Percentiles rank a stretch among this genome's conserved stretches.
Conservation (phyloP, 768 basidiomycete species). For the Gymnopilus junonius region DNA sequence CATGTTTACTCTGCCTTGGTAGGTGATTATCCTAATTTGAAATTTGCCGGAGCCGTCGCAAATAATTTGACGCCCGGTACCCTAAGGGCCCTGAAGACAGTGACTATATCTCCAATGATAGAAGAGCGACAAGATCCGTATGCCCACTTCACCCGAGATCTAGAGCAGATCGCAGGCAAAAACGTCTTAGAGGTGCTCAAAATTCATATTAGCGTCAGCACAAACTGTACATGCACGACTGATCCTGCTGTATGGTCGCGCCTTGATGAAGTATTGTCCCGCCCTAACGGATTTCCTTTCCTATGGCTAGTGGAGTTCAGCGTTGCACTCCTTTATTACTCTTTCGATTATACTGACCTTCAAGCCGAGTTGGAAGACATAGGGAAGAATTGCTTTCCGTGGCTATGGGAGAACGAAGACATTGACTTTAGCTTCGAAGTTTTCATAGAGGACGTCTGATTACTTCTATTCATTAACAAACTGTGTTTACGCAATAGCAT, state of each 20-base stretch:
- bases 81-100: background rate
- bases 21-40: background rate
- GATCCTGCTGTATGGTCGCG: background rate
- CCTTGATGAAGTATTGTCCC: slow-evolving; percentile 1
- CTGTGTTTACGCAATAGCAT: background rate
- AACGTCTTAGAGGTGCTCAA: background rate
- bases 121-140: background rate
- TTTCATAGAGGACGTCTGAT: background rate
- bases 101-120: background rate
- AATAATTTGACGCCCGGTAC: background rate
- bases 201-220: background rate
- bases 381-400: background rate
- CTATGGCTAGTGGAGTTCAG: background rate
- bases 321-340: background rate
- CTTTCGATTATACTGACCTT: background rate
- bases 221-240: background rate
- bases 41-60: background rate
- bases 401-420: background rate
- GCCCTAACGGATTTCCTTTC: background rate
- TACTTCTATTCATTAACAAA: background rate
- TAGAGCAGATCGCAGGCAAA: background rate
- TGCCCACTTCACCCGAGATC: background rate
- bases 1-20: background rate
- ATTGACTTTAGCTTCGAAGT: background rate
- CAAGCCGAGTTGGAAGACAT: background rate